Evolutionary conservation across 345 rosid genomes (phyloP).

Genomic region (Melaleuca alternifolia): DNA sequence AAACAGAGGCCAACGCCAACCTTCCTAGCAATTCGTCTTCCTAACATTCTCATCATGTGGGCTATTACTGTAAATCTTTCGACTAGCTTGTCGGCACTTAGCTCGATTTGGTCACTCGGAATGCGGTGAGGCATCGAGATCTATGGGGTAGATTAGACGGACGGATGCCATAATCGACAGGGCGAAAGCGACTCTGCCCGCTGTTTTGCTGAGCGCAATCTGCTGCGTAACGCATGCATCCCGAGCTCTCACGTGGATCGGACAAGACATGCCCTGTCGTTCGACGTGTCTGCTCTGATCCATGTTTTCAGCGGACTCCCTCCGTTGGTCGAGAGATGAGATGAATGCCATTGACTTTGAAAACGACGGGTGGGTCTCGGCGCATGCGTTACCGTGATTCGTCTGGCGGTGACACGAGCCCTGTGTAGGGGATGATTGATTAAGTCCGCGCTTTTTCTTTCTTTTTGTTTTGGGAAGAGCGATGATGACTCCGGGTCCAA

Average conservation of each 20-base stretch:
- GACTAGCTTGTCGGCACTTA: background rate
- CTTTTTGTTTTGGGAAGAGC: background rate
- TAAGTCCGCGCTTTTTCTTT: background rate
- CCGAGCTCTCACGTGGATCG: background rate
- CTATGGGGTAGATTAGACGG: background rate
- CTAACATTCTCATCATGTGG: background rate
- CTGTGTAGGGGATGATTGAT: background rate
- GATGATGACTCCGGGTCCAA: background rate
- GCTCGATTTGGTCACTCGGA: background rate
- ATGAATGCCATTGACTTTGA: background rate
- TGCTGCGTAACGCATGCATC: background rate
- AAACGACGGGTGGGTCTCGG: background rate
- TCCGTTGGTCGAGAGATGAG: background rate
- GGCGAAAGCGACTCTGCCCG: background rate
- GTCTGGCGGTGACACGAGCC: background rate
- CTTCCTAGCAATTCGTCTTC: background rate
- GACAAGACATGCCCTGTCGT: background rate
- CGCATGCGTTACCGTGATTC: background rate
- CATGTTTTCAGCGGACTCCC: background rate
- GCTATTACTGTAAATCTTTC: background rate
- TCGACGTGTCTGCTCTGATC: background rate
- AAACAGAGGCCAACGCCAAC: background rate
- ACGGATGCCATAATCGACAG: background rate
- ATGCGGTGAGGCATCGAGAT: background rate
- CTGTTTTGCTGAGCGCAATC: background rate